Conservation (phyloP, 2,329 filamentous ascomycete species). For the Aspergillus sp. region DNA sequence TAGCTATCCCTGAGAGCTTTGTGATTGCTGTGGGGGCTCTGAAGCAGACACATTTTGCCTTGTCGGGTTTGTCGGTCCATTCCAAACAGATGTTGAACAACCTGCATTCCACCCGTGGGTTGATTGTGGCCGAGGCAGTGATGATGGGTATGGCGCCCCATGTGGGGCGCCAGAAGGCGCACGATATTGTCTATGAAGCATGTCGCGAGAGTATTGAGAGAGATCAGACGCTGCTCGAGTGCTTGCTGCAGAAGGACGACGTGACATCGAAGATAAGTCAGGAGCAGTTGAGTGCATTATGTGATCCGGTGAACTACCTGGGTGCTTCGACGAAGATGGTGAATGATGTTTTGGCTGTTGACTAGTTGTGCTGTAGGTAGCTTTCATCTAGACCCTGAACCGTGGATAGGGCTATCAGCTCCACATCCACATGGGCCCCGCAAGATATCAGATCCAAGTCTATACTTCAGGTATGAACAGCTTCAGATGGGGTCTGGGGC, state of each 20-base stretch:
- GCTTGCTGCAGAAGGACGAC: constrained; percentile 31
- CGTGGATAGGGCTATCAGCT: no score
- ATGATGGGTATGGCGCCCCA: constrained; percentile 52
- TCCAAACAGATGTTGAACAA: constrained; percentile 44
- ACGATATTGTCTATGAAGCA: constrained; percentile 50
- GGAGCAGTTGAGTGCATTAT: constrained; percentile 44
- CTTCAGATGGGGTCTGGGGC: no score
- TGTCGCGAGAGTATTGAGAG: constrained; percentile 45
- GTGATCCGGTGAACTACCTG: constrained; percentile 47
- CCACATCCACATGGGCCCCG: no score
- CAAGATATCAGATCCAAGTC: no score
- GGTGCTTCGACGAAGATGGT: constrained; percentile 28
- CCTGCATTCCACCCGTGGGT: constrained; percentile 43
- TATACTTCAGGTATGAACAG: no score
- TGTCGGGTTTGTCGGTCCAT: constrained; percentile 46
- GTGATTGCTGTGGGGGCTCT: constrained; percentile 46
- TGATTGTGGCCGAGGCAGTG: constrained; percentile 53
- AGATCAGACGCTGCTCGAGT: constrained; percentile 37
- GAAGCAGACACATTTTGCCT: constrained; percentile 47
- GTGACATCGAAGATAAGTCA: constrained; percentile 39
- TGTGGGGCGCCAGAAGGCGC: constrained; percentile 46
- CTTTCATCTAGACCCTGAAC: no score
- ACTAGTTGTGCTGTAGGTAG: background rate
- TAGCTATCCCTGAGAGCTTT: constrained; percentile 48
- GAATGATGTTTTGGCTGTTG: constrained; percentile 19